Percentiles rank a stretch among this genome's conserved stretches.
Evolutionary conservation across 1,284 basidiomycete genomes (phyloP).

Genomic region (Tilletiopsis washingtonensis): DNA sequence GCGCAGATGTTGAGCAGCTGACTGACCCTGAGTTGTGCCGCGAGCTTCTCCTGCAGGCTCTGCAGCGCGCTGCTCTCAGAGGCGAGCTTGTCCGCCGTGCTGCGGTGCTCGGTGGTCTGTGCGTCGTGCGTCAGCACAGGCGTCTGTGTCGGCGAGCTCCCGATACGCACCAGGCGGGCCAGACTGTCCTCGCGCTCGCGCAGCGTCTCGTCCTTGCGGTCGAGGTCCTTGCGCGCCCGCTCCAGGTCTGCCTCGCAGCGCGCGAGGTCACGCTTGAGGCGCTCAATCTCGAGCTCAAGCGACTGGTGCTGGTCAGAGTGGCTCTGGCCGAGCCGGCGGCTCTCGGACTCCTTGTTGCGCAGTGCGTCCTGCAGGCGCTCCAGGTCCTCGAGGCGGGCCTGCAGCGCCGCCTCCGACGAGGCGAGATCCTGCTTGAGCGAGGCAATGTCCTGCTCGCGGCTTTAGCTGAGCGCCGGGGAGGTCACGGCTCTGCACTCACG

Average conservation of each 20-base stretch:
- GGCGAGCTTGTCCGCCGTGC: constrained; percentile 32
- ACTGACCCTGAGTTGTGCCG: too few species aligned
- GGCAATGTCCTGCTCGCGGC: constrained; percentile 19
- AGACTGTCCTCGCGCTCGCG: constrained; percentile 63
- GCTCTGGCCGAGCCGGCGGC: constrained; percentile 66
- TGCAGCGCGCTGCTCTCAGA: constrained; percentile 31
- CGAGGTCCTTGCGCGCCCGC: constrained; percentile 64
- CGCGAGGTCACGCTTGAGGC: constrained; percentile 74
- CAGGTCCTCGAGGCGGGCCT: constrained; percentile 5
- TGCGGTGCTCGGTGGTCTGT: constrained; percentile 38
- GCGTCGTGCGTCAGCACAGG: too few species aligned
- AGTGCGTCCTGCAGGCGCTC: neutral
- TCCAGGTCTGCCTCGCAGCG: constrained; percentile 71
- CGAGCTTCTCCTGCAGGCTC: constrained; percentile 39
- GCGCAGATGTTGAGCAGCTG: too few species aligned
- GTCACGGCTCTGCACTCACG: neutral
- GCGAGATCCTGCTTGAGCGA: constrained; percentile 33
- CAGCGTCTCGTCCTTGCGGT: constrained; percentile 59
- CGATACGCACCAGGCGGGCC: too few species aligned
- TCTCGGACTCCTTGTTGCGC: constrained; percentile 53
- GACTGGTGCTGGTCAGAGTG: constrained; percentile 60
- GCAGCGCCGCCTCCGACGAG: constrained; percentile 23
- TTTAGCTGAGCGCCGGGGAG: neutral
- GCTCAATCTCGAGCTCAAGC: constrained; percentile 80
- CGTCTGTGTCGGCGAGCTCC: too few species aligned